Evolutionary conservation across 2,329 filamentous ascomycete species (phyloP), one percentile per base, ranked within the genome.

Genomic region (Uncinocarpus reesii): DNA sequence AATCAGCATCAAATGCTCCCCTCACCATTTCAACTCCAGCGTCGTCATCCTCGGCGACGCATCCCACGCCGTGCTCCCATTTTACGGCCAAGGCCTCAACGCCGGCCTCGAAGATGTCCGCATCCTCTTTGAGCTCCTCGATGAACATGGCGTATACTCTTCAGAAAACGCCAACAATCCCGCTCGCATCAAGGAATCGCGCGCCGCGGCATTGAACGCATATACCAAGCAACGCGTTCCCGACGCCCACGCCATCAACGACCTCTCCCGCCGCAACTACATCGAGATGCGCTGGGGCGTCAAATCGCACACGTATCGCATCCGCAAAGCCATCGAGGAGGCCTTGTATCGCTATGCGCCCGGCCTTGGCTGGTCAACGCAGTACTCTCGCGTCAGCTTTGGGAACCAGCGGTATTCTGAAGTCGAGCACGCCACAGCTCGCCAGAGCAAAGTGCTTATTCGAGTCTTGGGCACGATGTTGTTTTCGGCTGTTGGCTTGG

Each of bases 31-130:
- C 69, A 73, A 70, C 42, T 79, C 80, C 20, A 84, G 81, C 0
- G 87, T 77, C 26, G 87, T 94, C 51, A 86, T 98, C 42, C 64
- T 98, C 29, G 92, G 92, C 50, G 92, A 98, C 62, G 88, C 92
- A 6, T 89, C 92, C 0, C 92, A 98, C 64, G 92, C 93, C 49
- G 95, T 98, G 82, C 88, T 98, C 0, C 92, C 92, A 0, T 98
- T 98, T 67, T 98, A 96, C 65, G 92, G 92, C 0, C 92, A 98
- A 65, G 92, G 92, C 31, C 93, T 98, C 81, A 98, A 98, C 61
- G 85, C 92, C 0, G 92, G 92, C 0, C 78, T 98, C 35, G 92
- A 98, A 69, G 90, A 95, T 59, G 88, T 98, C 10, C 81, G 84
- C 6, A 81, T 94, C 4, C 77, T 98, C 1, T 98, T 95, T 66